phyloP scores from a whole-genome alignment of 2,329 filamentous ascomycete genomes.

The Sordariomycetes sp. region DNA sequence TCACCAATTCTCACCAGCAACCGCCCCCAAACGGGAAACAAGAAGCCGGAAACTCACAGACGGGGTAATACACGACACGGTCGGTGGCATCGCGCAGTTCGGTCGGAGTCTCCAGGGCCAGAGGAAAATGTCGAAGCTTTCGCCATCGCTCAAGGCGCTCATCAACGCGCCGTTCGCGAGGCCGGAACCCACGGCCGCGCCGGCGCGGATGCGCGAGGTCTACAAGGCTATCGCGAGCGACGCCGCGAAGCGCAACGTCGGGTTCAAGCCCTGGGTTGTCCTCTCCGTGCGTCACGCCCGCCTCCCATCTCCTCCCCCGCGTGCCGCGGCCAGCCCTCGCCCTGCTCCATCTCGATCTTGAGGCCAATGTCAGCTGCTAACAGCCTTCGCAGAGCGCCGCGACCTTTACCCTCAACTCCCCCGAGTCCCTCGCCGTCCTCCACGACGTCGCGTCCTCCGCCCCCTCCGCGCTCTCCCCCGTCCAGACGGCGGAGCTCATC shows the following conservation, averaged over 20 bases:
- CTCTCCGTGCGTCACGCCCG: slow-evolving; percentile 35
- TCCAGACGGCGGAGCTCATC: slow-evolving; percentile 54
- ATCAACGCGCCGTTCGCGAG: slow-evolving; percentile 57
- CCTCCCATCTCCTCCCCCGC: neutral
- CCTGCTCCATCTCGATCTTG: too few species aligned
- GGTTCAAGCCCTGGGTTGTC: slow-evolving; percentile 50
- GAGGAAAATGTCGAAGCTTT: slow-evolving; percentile 55
- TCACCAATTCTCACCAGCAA: too few species aligned
- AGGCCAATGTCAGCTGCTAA: too few species aligned
- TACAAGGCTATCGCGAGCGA: slow-evolving; percentile 52
- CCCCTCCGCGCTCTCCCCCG: slow-evolving; percentile 15
- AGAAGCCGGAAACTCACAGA: too few species aligned
- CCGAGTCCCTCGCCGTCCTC: slow-evolving; percentile 55
- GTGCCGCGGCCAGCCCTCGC: too few species aligned
- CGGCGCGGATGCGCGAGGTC: slow-evolving; percentile 47
- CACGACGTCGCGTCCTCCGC: slow-evolving; percentile 33
- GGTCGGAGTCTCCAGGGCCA: neutral
- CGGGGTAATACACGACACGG: too few species aligned
- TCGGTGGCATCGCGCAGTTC: too few species aligned
- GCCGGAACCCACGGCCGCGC: slow-evolving; percentile 51
- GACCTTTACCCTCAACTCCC: slow-evolving; percentile 78
- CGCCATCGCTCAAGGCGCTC: slow-evolving; percentile 55
- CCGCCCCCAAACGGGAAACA: too few species aligned
- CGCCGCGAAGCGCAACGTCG: slow-evolving; percentile 48
- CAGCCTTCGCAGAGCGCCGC: slow-evolving; percentile 71